A percentile compares a stretch with the other conserved stretches of the same genome.
These are phyloP conservation scores for Metarhizium anisopliae DNA, from an alignment of 2,329 filamentous ascomycete species.

Conservation along the genomic window DNA sequence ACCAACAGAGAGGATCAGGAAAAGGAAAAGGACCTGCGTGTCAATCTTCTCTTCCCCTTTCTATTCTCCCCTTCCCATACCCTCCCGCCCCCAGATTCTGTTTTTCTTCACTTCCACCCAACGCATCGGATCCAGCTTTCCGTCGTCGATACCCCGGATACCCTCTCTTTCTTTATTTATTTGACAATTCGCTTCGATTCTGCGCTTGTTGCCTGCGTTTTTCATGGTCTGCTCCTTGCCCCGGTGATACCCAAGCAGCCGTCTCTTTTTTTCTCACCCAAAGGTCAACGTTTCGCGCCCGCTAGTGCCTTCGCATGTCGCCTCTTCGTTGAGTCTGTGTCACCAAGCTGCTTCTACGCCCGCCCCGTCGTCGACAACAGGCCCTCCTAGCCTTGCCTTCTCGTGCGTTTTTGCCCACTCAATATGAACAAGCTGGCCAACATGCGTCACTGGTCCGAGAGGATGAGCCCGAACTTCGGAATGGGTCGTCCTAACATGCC, in stretches of 20 bases:
- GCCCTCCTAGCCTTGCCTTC: not conserved
- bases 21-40: conserved; percentile 5
- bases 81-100: not conserved
- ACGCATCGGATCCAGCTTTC: not conserved
- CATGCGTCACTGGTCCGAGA: conserved; percentile 64
- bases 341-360: not conserved
- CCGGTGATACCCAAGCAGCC: conserved; percentile 16
- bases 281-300: conserved; percentile 1
- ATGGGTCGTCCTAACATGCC: conserved; percentile 53
- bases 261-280: conserved; percentile 15
- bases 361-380: conserved; percentile 4
- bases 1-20: conserved; percentile 6
- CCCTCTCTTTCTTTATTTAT: conserved; percentile 13
- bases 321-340: not conserved
- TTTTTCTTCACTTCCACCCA: conserved; percentile 1
- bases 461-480: conserved; percentile 60
- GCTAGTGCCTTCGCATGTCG: conserved; percentile 7
- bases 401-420: conserved; percentile 14
- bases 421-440: conserved; percentile 64
- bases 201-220: not conserved
- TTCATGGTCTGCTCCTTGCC: not conserved
- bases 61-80: conserved; percentile 6
- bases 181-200: conserved; percentile 5
- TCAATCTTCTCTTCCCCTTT: conserved; percentile 11
- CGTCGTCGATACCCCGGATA: conserved; percentile 11